Evolutionary conservation across 169 alveolate species (phyloP).

Genomic region (Plasmodium sp.): DNA sequence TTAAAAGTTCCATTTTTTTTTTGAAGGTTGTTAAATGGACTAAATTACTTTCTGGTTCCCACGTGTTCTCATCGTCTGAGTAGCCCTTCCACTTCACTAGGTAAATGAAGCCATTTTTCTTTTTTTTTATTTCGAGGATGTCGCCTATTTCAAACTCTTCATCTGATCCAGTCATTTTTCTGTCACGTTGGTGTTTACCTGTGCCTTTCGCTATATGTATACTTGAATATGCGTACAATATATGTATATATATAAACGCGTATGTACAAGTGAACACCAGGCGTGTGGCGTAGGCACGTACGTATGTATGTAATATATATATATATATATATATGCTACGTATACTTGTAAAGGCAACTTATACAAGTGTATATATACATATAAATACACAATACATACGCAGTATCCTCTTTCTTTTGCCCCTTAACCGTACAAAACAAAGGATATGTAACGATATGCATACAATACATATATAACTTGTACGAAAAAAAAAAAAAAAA

Average conservation of each 20-base stretch:
- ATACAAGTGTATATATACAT: background rate
- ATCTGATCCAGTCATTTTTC: conserved; percentile 72
- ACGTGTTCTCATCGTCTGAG: conserved; percentile 84
- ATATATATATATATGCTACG: background rate
- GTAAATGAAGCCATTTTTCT: conserved; percentile 71
- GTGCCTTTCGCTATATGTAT: background rate
- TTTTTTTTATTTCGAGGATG: conserved; percentile 56
- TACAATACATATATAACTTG: background rate
- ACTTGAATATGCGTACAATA: background rate
- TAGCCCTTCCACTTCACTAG: conserved; percentile 86
- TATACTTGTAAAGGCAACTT: background rate
- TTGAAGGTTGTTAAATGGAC: conserved; percentile 55
- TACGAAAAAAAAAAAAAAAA: background rate
- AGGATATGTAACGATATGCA: background rate
- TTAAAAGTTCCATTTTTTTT: conserved; percentile 66
- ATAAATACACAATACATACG: background rate
- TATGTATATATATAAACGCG: background rate
- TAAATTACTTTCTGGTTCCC: conserved; percentile 85
- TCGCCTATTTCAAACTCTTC: conserved; percentile 74
- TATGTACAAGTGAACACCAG: background rate
- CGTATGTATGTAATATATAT: background rate
- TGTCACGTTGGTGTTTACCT: background rate
- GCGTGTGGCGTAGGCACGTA: background rate
- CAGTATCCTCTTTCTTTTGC: background rate
- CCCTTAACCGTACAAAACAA: background rate